phyloP scores from a whole-genome alignment of 164 flowering plant genomes.

The Warburgia ugandensis region DNA sequence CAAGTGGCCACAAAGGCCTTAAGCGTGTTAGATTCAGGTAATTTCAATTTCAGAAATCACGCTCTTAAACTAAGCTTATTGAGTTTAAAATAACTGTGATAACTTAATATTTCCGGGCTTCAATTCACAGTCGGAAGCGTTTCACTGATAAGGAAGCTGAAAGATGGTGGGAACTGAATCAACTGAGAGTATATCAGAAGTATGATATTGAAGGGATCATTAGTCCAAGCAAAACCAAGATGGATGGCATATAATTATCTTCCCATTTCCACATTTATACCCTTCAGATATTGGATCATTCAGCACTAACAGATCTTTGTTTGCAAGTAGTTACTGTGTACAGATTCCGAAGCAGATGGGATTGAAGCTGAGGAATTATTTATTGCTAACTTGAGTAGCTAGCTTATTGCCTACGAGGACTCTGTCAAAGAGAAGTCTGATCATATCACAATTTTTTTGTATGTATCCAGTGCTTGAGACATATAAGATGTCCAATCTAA shows the following conservation, averaged over 20 bases:
- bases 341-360: no score
- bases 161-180: constrained; percentile 66
- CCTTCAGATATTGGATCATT: not conserved
- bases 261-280: no score
- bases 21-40: constrained; percentile 81
- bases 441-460: not conserved
- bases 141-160: constrained; percentile 56
- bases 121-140: constrained; percentile 52
- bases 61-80: not conserved
- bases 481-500: no score
- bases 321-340: not conserved
- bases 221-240: constrained; percentile 16
- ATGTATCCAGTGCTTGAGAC: no score
- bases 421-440: not conserved
- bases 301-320: not conserved
- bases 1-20: constrained; percentile 49
- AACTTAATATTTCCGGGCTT: no score
- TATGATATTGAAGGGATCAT: constrained; percentile 32
- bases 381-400: no score
- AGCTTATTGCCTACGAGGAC: no score
- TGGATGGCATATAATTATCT: constrained; percentile 6
- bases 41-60: not conserved
- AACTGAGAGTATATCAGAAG: constrained; percentile 35
- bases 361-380: no score
- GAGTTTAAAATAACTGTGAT: not conserved